Base-by-base conservation (phyloP, 805 yeast genomes). In the Yarrowia sp. region DNA sequence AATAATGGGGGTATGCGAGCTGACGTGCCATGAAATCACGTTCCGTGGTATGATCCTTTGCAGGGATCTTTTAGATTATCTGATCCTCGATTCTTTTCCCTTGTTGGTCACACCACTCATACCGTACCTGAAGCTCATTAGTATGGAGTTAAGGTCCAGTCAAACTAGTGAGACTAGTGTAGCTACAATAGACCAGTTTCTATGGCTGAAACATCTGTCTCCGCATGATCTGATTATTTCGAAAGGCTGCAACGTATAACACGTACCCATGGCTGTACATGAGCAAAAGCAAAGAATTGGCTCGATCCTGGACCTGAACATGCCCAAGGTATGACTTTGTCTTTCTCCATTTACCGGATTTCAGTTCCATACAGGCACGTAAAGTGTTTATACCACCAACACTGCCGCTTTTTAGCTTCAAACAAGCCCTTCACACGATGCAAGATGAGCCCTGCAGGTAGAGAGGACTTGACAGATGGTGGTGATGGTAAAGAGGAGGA, bases 271-370 rank as follows among this genome's bases (percentile, higher is more conserved):
- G 32, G 32, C 32, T 26, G 32, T 26, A 26, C 32, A 26, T 5
- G 32, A 26, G 32, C 32, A 26, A 26, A 26, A 26, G 32, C 32
- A 26, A 26, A 26, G 32, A 5, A 26, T 26, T 26, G 32, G 32
- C 32, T 5, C 32, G 32, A 26, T 26, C 32, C 32, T 26, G 32
- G 32, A 26, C 32, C 32, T 26, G 32, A 26, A 26, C 32, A 26
- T 26, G 32, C 32, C 32, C 15, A 42, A 15, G 45, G 45, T 42
- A 15, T 15, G 19, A 10, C n/a, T 42, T 42, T 42, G 45, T 41
- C 45, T 42, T 48, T 14, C 35, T 48, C 8, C 40, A 49, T 49
- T 49, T 49, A 49, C 14, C 55, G 55, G 55, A 49, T 49, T 49
- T 49, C 55, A 32, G 40, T 49, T 49, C 14, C 15, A 15, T 46